These are phyloP conservation scores for Malbranchea zuffiana DNA, from an alignment of 2,329 filamentous ascomycete genomes.

Conservation along the genomic window DNA sequence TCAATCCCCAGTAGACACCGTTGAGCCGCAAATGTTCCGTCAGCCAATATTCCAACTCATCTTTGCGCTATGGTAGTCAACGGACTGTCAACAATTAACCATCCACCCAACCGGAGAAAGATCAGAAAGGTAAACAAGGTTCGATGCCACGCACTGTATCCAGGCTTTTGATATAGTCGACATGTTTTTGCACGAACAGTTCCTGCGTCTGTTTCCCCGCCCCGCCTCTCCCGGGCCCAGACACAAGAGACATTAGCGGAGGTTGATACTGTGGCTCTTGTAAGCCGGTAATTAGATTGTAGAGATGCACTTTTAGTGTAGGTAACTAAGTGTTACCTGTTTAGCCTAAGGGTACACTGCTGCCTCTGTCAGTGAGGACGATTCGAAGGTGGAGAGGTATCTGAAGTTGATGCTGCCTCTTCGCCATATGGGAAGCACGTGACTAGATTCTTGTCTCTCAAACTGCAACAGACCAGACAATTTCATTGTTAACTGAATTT, in stretches of 20 bases:
- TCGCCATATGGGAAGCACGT: too few relatives aligned
- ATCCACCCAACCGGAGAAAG: constrained; percentile 15
- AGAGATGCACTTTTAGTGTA: too few relatives aligned
- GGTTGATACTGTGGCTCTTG: too few relatives aligned
- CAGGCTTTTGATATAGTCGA: constrained; percentile 84
- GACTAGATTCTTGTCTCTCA: too few relatives aligned
- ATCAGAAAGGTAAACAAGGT: constrained; percentile 14
- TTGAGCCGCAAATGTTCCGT: constrained; percentile 94
- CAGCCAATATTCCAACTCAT: constrained; percentile 95
- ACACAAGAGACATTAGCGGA: constrained; percentile 55
- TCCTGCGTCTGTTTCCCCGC: constrained; percentile 34
- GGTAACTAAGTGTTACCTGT: too few relatives aligned
- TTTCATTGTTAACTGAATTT: too few relatives aligned
- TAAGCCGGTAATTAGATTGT: too few relatives aligned
- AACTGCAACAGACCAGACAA: too few relatives aligned
- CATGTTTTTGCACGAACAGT: constrained; percentile 56
- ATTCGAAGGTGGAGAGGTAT: too few relatives aligned
- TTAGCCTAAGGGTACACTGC: too few relatives aligned
- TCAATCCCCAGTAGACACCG: constrained; percentile 93
- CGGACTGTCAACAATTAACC: constrained; percentile 12
- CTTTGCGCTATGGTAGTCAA: constrained; percentile 53
- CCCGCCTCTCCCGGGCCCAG: constrained; percentile 47
- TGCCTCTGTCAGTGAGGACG: too few relatives aligned
- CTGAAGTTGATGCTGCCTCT: too few relatives aligned
- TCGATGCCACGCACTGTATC: constrained; percentile 54